phyloP scores from a whole-genome alignment of 345 rosid genomes.

The Ceriops decandra region DNA sequence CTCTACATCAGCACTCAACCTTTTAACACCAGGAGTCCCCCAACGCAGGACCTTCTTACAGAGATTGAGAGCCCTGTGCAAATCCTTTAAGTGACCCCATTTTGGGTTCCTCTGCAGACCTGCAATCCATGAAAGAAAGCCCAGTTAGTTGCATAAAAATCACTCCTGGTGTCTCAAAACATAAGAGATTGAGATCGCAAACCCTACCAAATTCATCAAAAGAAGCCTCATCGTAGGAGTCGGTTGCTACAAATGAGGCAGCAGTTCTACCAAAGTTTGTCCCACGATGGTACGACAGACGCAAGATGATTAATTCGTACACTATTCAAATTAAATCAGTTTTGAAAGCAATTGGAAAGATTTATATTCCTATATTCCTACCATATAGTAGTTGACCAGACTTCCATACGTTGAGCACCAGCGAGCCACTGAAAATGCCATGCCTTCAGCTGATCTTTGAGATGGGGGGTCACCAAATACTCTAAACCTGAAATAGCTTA shows the following conservation, averaged over 20 bases:
- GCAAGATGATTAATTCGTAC: neutral
- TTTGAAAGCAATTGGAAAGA: neutral
- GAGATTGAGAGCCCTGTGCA: conserved; percentile 67
- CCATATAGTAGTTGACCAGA: conserved; percentile 89
- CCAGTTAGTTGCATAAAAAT: conserved; percentile 1
- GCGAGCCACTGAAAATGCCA: neutral
- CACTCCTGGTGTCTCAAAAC: no score
- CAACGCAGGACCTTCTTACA: conserved; percentile 69
- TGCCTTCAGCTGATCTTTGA: neutral
- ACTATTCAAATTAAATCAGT: no score
- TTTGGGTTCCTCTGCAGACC: conserved; percentile 73
- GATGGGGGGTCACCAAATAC: conserved; percentile 76
- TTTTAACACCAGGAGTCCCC: conserved; percentile 42
- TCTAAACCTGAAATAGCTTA: conserved; percentile 39
- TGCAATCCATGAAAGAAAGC: conserved; percentile 12
- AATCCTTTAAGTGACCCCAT: conserved; percentile 75
- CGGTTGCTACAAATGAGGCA: conserved; percentile 70
- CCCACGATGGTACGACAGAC: conserved; percentile 80
- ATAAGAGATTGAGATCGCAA: neutral
- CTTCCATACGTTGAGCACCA: conserved; percentile 74
- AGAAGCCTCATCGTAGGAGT: conserved; percentile 95
- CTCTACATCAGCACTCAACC: conserved; percentile 43
- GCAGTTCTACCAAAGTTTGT: conserved; percentile 85
- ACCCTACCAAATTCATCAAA: conserved; percentile 77
- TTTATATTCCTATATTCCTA: conserved; percentile 19